Evolutionary conservation across 495 filamentous ascomycete species (phyloP).

Genomic region (Extremus antarcticus): DNA sequence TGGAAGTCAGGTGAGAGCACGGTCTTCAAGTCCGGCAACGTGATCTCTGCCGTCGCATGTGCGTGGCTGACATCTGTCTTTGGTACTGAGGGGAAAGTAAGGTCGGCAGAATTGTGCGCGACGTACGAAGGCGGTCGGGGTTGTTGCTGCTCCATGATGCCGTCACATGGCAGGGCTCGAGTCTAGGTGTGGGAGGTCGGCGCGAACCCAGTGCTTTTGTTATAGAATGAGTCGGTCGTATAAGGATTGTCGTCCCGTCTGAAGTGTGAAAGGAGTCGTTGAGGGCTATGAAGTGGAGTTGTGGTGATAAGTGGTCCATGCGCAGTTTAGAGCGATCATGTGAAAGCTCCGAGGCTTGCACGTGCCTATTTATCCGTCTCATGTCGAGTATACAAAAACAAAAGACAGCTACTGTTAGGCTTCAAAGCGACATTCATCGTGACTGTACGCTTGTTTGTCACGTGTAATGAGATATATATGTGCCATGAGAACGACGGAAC

Average conservation of each 20-base stretch:
- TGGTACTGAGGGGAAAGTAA: conserved; percentile 25
- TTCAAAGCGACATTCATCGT: too few species aligned
- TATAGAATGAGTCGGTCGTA: neutral
- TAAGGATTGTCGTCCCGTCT: neutral
- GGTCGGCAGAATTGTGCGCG: conserved; percentile 22
- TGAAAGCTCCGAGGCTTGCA: neutral
- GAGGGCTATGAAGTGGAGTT: neutral
- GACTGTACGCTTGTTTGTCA: too few species aligned
- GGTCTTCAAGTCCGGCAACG: conserved; percentile 23
- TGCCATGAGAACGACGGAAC: too few species aligned
- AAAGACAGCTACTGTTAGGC: too few species aligned
- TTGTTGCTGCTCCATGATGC: conserved; percentile 5
- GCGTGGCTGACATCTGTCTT: neutral
- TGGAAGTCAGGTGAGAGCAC: conserved; percentile 20
- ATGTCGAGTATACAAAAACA: too few species aligned
- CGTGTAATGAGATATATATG: too few species aligned
- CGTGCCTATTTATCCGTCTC: too few species aligned
- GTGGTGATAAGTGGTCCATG: neutral
- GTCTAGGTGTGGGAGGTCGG: neutral
- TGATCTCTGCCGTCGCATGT: conserved; percentile 8
- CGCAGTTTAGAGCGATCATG: neutral
- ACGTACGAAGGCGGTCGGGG: conserved; percentile 26
- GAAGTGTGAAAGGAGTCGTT: neutral
- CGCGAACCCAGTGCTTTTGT: neutral
- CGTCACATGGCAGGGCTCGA: neutral